Evolutionary conservation across 2,329 filamentous ascomycete genomes (phyloP).

Genomic region (Phialocephala subalpina): DNA sequence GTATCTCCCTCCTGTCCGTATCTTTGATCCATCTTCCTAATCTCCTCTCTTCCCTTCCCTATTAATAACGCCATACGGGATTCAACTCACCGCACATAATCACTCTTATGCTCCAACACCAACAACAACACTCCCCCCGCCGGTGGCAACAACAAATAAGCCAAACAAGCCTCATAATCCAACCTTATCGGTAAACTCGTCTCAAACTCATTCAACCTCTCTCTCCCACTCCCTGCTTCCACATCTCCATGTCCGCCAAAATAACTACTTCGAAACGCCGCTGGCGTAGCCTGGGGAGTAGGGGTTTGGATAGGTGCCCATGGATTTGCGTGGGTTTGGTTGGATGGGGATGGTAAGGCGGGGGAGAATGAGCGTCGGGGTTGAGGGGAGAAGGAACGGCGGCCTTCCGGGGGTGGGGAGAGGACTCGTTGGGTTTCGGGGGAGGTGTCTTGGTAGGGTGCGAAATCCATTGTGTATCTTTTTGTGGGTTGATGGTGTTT

Average conservation of each 20-base stretch:
- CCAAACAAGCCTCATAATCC: conserved; percentile 89
- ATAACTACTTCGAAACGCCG: conserved; percentile 30
- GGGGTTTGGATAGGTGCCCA: conserved; percentile 34
- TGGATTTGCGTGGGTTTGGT: conserved; percentile 46
- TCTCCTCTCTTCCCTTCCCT: not conserved
- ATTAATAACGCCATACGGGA: not conserved
- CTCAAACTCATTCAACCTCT: conserved; percentile 82
- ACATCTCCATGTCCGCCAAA: conserved; percentile 20
- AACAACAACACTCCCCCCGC: conserved; percentile 85
- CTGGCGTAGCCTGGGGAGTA: too few relatives aligned
- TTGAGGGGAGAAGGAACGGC: conserved; percentile 61
- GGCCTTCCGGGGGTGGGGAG: conserved; percentile 66
- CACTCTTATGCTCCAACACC: conserved; percentile 90
- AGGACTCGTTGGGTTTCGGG: conserved; percentile 85
- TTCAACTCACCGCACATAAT: conserved; percentile 83
- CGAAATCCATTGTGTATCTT: conserved; percentile 80
- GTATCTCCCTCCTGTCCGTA: too few relatives aligned
- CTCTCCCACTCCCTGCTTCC: conserved; percentile 44
- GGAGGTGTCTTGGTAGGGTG: conserved; percentile 92
- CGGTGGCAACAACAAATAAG: conserved; percentile 86
- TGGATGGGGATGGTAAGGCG: conserved; percentile 53
- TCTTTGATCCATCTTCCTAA: not conserved
- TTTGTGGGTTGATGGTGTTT: conserved; percentile 1
- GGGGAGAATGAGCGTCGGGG: conserved; percentile 55
- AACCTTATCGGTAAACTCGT: conserved; percentile 87